Base-by-base conservation (phyloP, 495 filamentous ascomycete genomes). In the Aspergillus ellipticus region DNA sequence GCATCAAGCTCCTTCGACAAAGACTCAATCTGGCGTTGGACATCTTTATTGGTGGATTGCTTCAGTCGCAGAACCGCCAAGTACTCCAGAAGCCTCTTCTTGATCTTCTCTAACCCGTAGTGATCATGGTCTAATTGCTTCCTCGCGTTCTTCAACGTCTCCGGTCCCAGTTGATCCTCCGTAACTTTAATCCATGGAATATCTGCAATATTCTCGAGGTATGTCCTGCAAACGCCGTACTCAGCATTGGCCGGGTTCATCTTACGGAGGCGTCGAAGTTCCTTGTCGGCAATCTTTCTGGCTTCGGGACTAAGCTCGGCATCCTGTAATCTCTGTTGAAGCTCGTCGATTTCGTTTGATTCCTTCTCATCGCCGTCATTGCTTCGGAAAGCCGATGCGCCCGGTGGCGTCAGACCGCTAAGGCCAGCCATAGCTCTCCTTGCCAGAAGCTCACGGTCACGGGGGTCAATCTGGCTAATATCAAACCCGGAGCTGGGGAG, bases 171-270 rank as follows among this genome's bases (percentile, higher is more conserved):
- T 55, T 89, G 84, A 65, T 97, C 94, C 55, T 92, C 87, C 0
- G 94, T 97, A 29, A 82, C 80, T 45, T 87, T 84, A 3, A 85
- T 85, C 95, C 95, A 99, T 0, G 95, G 95, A 31, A 99, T 91
- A 63, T 99, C 95, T 6, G 91, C 80, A 51, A 99, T 75, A 22
- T 90, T 97, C 68, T 99, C 95, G 24, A 99, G 77, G 70, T 97
- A 99, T n/a, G 89, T 93, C 57, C 93, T 80, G 58, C 85, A 89
- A 13, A 97, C 92, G 51, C 93, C 89, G 66, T 97, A 96, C 65
- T 99, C 95, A 16, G 94, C 92, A 61, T 97, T 93, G 17, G 85
- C 86, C 1, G 95, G 92, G 60, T 89, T 92, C 85, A 97, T 99
- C 74, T 94, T 95, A 60, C 88, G 90, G 54, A 99, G 75, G 37